A percentile compares a stretch with the other conserved stretches of the same genome.
Conservation (phyloP, 805 yeast genomes). For the Barnettozyma populi region DNA sequence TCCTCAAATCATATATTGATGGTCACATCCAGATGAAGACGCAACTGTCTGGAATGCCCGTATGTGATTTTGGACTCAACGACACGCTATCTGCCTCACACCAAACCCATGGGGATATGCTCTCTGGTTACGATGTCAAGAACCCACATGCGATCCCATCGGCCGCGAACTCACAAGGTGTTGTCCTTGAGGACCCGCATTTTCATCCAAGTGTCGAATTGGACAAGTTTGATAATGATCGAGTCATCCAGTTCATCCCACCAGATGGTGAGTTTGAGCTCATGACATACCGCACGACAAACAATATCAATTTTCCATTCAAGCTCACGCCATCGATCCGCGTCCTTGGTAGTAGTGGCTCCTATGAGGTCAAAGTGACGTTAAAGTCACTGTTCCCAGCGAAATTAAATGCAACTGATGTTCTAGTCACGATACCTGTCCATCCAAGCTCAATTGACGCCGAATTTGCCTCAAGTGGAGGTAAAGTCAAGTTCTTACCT, state of each 20-base stretch:
- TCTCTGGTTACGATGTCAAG: constrained; percentile 25
- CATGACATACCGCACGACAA: constrained; percentile 62
- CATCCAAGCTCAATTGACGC: constrained; percentile 56
- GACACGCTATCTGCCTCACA: constrained; percentile 36
- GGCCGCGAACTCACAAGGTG: constrained; percentile 26
- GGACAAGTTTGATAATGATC: constrained; percentile 57
- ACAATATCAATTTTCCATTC: constrained; percentile 67
- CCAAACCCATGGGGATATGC: constrained; percentile 20
- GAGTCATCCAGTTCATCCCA: constrained; percentile 68
- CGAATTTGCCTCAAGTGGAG: constrained; percentile 43
- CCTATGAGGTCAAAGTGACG: constrained; percentile 52
- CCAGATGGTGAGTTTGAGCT: constrained; percentile 87
- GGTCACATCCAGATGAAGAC: constrained; percentile 70
- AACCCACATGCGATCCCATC: constrained; percentile 28
- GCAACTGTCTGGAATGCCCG: constrained; percentile 76
- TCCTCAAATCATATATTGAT: constrained; percentile 65
- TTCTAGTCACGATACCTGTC: constrained; percentile 59
- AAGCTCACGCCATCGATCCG: constrained; percentile 52
- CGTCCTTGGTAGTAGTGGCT: constrained; percentile 35
- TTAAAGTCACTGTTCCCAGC: constrained; percentile 57
- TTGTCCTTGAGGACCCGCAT: constrained; percentile 66
- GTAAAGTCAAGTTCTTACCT: constrained; percentile 64
- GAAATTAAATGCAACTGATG: constrained; percentile 57
- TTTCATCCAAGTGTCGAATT: constrained; percentile 85
- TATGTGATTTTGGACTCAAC: constrained; percentile 73